Evolutionary conservation across 139 green algal species (phyloP).

Genomic region (Chlorella sp.): DNA sequence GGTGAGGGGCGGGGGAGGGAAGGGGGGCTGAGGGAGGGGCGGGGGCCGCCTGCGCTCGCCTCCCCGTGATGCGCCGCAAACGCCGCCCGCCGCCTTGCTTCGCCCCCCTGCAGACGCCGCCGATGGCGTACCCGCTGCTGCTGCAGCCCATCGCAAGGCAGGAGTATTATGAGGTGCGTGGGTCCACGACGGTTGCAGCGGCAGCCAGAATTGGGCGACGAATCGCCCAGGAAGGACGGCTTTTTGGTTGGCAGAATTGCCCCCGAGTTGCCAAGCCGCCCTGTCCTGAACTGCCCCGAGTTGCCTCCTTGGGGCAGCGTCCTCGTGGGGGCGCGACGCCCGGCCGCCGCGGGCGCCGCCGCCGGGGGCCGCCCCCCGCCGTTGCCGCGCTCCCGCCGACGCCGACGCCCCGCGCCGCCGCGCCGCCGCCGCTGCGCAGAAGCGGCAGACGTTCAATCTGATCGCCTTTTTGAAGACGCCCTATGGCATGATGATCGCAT

Average conservation of each 20-base stretch:
- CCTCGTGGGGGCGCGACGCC: not conserved
- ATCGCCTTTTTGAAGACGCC: conserved; percentile 51
- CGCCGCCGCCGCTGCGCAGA: conserved; percentile 23
- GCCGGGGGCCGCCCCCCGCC: not conserved
- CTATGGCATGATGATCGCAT: conserved; percentile 49
- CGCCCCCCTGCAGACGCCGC: conserved; percentile 1
- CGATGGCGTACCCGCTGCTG: conserved; percentile 31
- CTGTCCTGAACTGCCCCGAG: not conserved
- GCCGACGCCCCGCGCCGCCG: not conserved
- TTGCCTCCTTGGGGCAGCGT: not conserved
- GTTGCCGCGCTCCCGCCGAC: not conserved
- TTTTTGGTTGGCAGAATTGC: too few relatives aligned
- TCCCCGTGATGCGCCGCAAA: not conserved
- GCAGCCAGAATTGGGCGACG: not conserved
- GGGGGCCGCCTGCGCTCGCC: not conserved
- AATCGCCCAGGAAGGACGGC: not conserved
- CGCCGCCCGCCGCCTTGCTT: not conserved
- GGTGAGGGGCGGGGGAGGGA: not conserved
- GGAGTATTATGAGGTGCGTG: conserved; percentile 45
- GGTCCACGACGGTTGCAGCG: not conserved
- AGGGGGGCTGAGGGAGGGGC: not conserved
- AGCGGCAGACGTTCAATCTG: conserved; percentile 41
- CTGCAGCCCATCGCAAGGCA: conserved; percentile 21
- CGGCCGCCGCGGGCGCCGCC: not conserved
- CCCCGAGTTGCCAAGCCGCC: too few relatives aligned